Evolutionary conservation across 2,329 filamentous ascomycete genomes (phyloP).

Genomic region (Trichoderma aggressivum): DNA sequence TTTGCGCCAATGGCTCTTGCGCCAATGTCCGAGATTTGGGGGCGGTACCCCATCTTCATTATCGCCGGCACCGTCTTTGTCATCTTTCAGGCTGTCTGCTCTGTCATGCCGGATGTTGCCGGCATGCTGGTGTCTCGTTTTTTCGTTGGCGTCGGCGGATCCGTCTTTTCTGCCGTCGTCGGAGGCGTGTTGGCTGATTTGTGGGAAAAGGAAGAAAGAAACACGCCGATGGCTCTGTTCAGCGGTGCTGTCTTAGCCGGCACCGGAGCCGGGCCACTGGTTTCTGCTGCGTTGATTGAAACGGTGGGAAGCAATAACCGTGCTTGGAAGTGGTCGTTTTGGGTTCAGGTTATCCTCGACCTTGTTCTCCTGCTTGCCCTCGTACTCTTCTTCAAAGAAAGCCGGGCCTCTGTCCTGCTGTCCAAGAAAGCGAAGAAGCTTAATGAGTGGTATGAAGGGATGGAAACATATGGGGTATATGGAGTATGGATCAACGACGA

Average conservation of each 20-base stretch:
- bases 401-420: conserved; percentile 74
- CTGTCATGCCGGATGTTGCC: conserved; percentile 63
- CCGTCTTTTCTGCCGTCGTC: conserved; percentile 81
- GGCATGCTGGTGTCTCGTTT: conserved; percentile 76
- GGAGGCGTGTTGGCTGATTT: conserved; percentile 90
- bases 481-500: conserved; percentile 41
- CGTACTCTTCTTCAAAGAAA: conserved; percentile 73
- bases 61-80: conserved; percentile 70
- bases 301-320: conserved; percentile 44
- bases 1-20: conserved; percentile 84
- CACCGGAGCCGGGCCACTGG: conserved; percentile 73
- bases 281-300: conserved; percentile 66
- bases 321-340: conserved; percentile 87
- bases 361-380: conserved; percentile 59
- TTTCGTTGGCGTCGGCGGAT: conserved; percentile 72
- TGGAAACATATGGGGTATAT: conserved; percentile 62
- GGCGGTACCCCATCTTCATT: conserved; percentile 78
- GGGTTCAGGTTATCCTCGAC: conserved; percentile 73
- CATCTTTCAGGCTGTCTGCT: conserved; percentile 68
- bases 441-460: conserved; percentile 74
- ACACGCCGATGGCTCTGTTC: conserved; percentile 88
- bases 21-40: conserved; percentile 84
- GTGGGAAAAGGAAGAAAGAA: conserved; percentile 73
- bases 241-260: conserved; percentile 75
- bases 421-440: conserved; percentile 68